Percentiles rank a stretch among this genome's conserved stretches.
Evolutionary conservation across 2,329 filamentous ascomycete genomes (phyloP).

Genomic region (Nothopassalora personata): DNA sequence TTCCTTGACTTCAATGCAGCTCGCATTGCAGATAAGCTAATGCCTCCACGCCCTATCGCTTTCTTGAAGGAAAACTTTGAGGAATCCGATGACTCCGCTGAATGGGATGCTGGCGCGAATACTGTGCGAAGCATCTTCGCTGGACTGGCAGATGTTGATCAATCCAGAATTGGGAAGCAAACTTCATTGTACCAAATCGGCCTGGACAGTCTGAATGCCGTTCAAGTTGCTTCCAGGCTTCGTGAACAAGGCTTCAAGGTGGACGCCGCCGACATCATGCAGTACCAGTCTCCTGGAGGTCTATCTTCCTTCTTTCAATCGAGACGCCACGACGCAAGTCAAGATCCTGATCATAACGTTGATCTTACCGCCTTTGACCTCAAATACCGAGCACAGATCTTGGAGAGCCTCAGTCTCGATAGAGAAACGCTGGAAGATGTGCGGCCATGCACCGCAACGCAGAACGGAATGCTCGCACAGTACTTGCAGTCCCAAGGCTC

Average conservation of each 20-base stretch:
- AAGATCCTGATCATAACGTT: conserved; percentile 26
- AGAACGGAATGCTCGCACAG: conserved; percentile 72
- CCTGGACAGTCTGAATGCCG: conserved; percentile 81
- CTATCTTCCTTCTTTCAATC: conserved; percentile 15
- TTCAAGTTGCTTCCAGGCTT: conserved; percentile 67
- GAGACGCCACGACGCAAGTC: neutral
- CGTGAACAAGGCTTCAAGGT: conserved; percentile 55
- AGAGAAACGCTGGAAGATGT: conserved; percentile 49
- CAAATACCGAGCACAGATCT: conserved; percentile 35
- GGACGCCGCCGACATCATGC: conserved; percentile 69
- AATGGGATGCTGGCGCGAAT: conserved; percentile 51
- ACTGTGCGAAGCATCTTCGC: conserved; percentile 54
- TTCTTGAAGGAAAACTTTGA: neutral
- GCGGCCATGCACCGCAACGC: conserved; percentile 72
- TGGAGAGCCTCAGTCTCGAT: conserved; percentile 30
- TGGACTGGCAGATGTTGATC: conserved; percentile 51
- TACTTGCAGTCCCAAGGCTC: conserved; percentile 62
- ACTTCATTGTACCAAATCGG: conserved; percentile 85
- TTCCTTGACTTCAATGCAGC: conserved; percentile 15
- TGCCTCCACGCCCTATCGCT: neutral
- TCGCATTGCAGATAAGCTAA: conserved; percentile 15
- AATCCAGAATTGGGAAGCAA: conserved; percentile 48
- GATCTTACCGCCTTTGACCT: conserved; percentile 50
- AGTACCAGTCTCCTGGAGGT: conserved; percentile 34
- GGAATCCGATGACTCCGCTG: neutral